Percentiles rank a stretch among this genome's conserved stretches.
Conservation (phyloP, 305 asterid species). For the Plantago coronopus region DNA sequence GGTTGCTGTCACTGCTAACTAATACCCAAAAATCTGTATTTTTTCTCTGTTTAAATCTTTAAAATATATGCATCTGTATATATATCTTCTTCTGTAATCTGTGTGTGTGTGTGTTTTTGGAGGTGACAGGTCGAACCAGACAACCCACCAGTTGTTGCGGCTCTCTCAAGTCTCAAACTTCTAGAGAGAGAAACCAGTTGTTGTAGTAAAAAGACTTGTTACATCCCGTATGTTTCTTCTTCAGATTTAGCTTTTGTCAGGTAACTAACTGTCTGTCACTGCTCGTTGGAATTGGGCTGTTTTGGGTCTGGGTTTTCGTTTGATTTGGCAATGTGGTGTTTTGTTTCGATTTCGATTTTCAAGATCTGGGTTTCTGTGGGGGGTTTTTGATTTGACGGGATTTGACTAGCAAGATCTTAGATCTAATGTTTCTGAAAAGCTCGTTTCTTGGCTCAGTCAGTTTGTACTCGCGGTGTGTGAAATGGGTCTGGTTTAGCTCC, state of each 20-base stretch:
- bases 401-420: slow-evolving; percentile 20
- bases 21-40: slow-evolving; percentile 18
- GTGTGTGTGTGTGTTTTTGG: slow-evolving; percentile 20
- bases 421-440: neutral
- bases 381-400: slow-evolving; percentile 11
- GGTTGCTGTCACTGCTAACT: slow-evolving; percentile 31
- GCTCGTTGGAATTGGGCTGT: neutral
- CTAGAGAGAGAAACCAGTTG: slow-evolving; percentile 19
- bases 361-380: slow-evolving; percentile 4
- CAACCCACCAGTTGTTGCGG: slow-evolving; percentile 64
- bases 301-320: neutral
- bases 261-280: neutral
- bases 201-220: neutral
- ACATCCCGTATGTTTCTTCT: neutral
- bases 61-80: neutral
- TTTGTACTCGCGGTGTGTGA: too few species aligned
- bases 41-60: slow-evolving; percentile 3
- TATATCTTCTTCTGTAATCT: slow-evolving; percentile 23
- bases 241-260: slow-evolving; percentile 5
- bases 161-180: slow-evolving; percentile 36
- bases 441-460: neutral
- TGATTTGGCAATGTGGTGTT: slow-evolving; percentile 13
- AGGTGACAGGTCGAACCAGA: slow-evolving; percentile 27
- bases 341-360: slow-evolving; percentile 16
- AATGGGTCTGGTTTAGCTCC: too few species aligned